Percentiles rank a stretch among this genome's conserved stretches.
phyloP scores from a whole-genome alignment of 2,329 filamentous ascomycete genomes.

The Aschersonia sp. region DNA sequence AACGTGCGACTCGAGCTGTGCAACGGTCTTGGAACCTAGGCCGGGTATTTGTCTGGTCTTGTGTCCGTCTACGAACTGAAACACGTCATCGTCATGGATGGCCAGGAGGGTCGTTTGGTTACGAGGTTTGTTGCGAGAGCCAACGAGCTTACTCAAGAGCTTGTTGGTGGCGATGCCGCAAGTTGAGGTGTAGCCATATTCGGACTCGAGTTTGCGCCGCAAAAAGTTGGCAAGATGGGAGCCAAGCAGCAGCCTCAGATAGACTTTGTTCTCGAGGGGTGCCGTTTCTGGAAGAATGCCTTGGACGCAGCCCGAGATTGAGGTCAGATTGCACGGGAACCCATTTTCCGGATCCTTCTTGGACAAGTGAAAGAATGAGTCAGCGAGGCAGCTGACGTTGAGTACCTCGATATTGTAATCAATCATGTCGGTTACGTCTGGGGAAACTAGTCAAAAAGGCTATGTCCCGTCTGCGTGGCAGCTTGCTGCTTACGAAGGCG shows the following conservation, averaged over 20 bases:
- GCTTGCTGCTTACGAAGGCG: not conserved
- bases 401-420: slow-evolving; percentile 64
- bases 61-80: slow-evolving; percentile 58
- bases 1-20: slow-evolving; percentile 39
- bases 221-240: slow-evolving; percentile 71
- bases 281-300: slow-evolving; percentile 9
- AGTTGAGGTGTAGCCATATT: slow-evolving; percentile 74
- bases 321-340: slow-evolving; percentile 62
- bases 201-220: slow-evolving; percentile 54
- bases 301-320: slow-evolving; percentile 46
- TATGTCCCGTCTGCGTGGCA: not conserved
- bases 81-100: slow-evolving; percentile 40
- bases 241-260: slow-evolving; percentile 54
- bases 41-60: slow-evolving; percentile 72
- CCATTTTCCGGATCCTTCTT: slow-evolving; percentile 61
- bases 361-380: slow-evolving; percentile 71
- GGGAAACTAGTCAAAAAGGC: not conserved
- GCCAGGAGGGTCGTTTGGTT: slow-evolving; percentile 74
- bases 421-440: slow-evolving; percentile 77
- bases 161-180: slow-evolving; percentile 84
- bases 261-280: slow-evolving; percentile 22
- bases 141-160: slow-evolving; percentile 69
- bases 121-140: slow-evolving; percentile 72
- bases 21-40: slow-evolving; percentile 56
- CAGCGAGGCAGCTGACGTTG: slow-evolving; percentile 45